Conservation (phyloP, 1,284 basidiomycete species). For the Ustilago cynodontis region DNA sequence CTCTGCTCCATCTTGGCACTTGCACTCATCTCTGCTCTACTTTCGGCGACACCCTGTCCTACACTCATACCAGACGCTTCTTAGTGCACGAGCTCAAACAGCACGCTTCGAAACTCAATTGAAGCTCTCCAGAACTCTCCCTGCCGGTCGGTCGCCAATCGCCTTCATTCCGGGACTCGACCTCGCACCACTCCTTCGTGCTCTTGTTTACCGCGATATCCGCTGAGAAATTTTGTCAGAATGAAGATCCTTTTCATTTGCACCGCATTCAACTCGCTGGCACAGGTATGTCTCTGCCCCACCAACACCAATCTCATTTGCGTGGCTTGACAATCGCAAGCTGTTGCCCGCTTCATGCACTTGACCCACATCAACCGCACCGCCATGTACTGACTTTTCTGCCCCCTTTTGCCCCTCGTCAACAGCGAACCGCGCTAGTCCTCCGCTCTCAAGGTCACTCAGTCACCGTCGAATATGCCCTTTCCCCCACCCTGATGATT, state of each 20-base stretch:
- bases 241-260: constrained; percentile 71
- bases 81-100: background rate
- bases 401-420: background rate
- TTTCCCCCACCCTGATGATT: constrained; percentile 71
- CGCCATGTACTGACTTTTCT: no score
- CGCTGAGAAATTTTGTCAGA: background rate
- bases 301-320: background rate
- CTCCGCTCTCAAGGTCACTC: constrained; percentile 69
- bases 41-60: background rate
- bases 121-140: background rate
- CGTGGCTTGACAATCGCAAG: no score
- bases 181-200: background rate
- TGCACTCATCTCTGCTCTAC: background rate
- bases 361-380: background rate
- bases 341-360: background rate
- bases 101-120: background rate
- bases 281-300: constrained; percentile 25
- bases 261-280: constrained; percentile 71
- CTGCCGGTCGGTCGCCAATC: background rate
- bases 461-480: constrained; percentile 71
- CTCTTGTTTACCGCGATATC: background rate
- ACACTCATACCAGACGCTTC: background rate
- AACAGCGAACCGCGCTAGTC: constrained; percentile 64
- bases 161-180: background rate
- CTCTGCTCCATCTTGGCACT: background rate